Evolutionary conservation across 2,329 filamentous ascomycete genomes (phyloP).

Genomic region (Claviceps sp.): DNA sequence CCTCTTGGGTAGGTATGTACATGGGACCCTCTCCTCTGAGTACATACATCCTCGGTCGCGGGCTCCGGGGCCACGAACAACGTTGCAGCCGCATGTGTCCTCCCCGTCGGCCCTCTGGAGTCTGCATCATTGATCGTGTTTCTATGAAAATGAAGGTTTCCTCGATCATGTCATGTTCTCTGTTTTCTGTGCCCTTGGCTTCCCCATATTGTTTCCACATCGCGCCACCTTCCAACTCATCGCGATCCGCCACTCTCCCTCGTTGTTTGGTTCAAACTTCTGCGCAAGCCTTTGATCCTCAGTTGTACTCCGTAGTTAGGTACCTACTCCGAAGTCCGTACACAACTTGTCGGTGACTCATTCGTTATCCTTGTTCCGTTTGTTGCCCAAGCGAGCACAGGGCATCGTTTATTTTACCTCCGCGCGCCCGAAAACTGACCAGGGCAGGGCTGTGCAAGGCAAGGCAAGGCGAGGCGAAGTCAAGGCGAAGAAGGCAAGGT

Average conservation of each 20-base stretch:
- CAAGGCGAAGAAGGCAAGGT: neutral
- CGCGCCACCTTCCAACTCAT: neutral
- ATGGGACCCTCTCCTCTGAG: too few species aligned
- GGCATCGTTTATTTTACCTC: neutral
- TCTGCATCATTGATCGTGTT: too few species aligned
- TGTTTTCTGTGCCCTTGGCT: neutral
- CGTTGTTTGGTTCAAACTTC: too few species aligned
- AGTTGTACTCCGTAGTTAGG: too few species aligned
- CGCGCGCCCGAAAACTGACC: neutral
- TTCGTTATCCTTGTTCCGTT: constrained; percentile 1
- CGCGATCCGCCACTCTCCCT: neutral
- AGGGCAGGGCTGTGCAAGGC: neutral
- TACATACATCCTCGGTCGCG: too few species aligned
- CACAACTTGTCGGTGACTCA: neutral
- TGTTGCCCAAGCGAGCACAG: constrained; percentile 1
- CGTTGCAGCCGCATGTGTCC: too few species aligned
- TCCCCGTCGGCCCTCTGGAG: too few species aligned
- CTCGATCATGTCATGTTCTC: neutral
- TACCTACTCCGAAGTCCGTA: too few species aligned
- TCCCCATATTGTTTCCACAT: neutral
- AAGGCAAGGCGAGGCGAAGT: neutral
- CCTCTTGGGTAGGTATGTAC: too few species aligned
- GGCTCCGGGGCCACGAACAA: too few species aligned
- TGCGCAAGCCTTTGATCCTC: too few species aligned
- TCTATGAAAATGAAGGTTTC: neutral